Evolutionary conservation across 1,139 yeast genomes (phyloP), one percentile per base, ranked within the genome.

Genomic region (Blastobotrys proliferans): DNA sequence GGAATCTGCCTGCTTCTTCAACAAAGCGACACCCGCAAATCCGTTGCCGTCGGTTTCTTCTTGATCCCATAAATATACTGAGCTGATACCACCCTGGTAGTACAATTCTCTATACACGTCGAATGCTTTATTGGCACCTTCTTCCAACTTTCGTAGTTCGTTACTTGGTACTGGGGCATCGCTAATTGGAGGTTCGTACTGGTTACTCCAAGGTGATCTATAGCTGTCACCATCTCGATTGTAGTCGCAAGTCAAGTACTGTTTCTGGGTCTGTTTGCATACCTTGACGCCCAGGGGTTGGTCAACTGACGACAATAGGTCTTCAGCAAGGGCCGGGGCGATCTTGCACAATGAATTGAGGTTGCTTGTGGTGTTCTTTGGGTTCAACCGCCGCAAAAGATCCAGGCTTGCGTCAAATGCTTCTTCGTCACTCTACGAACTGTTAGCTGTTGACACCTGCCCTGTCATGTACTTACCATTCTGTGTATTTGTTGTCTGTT

Each of bases 201-300:
- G 72, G 60, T 87, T 87, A 24, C 88, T 75, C 90, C 94, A 90
- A 2, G 98, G 98, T 0, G 95, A 85, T 54, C 97, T 74, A 66
- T 76, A 85, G 25, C 92, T 81, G 63, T 92, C 97, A 5, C 95
- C 92, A 58, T 92, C 98, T 52, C 98, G 74, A 64, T 92, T 92
- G 63, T 90, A 92, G 62, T 92, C 98, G 66, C 98, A 92, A 43
- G 92, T 78, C 50, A 92, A 72, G 62, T 73, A 92, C 48, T 76
- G 75, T 62, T 83, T 83, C 17, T 85, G 84, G 6, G 79, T 63
- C 45, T 72, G 63, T 31, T 66, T 57, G 61, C 95, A 92, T 35
- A 70, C 72, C 41, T 72, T 62, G 33, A 80, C 69, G 36, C 69
- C 67, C 54, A 92, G 70, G 13, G 98, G 97, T 44, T 84, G 83